A percentile compares a stretch with the other conserved stretches of the same genome.
These are phyloP conservation scores for Helianthus tuberosus DNA, from an alignment of 129 eudicot genomes.

Conservation along the genomic window DNA sequence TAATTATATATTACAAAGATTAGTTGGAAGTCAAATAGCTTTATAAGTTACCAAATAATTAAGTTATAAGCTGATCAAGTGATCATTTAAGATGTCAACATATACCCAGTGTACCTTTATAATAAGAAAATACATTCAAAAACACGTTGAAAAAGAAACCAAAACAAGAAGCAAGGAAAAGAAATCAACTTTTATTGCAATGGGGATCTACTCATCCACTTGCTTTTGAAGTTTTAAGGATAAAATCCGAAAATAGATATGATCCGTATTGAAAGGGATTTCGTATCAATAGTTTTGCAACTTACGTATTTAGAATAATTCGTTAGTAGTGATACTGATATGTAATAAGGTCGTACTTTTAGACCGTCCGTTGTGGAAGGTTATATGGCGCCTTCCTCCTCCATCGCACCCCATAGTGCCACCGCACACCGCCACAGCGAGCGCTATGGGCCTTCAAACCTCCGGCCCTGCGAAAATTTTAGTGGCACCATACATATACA, in stretches of 20 bases:
- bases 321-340: no score
- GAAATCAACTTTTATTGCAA: background rate
- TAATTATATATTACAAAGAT: background rate
- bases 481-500: no score
- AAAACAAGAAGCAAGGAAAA: background rate
- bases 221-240: slow-evolving; percentile 2
- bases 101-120: slow-evolving; percentile 5
- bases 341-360: no score
- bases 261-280: background rate
- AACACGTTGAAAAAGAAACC: slow-evolving; percentile 1
- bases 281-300: background rate
- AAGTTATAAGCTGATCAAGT: background rate
- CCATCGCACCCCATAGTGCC: no score
- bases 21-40: background rate
- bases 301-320: background rate
- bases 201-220: slow-evolving; percentile 18
- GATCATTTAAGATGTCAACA: background rate
- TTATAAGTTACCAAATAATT: background rate
- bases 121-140: slow-evolving; percentile 1
- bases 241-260: background rate
- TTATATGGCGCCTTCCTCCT: no score
- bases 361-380: no score
- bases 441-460: no score
- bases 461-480: no score
- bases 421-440: no score